Conservation (phyloP, 2,329 filamentous ascomycete species). For the Neopestalotiopsis clavispora region DNA sequence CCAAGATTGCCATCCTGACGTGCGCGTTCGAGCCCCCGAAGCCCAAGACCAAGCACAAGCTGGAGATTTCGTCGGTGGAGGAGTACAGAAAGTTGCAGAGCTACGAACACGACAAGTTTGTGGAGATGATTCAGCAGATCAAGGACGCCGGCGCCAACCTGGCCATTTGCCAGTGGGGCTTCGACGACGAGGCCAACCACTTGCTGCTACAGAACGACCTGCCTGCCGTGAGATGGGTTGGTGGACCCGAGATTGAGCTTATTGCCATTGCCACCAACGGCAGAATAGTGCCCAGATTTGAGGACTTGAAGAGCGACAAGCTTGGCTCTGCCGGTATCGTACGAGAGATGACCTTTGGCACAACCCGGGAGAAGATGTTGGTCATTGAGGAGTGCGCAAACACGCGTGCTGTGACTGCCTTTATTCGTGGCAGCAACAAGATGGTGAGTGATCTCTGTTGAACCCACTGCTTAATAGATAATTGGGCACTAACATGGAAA, state of each 20-base stretch:
- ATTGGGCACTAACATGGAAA: slow-evolving; percentile 21
- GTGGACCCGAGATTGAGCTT: slow-evolving; percentile 95
- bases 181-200: slow-evolving; percentile 99
- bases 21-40: slow-evolving; percentile 99
- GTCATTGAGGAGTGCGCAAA: slow-evolving; percentile 99
- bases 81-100: slow-evolving; percentile 98
- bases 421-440: slow-evolving; percentile 98
- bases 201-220: slow-evolving; percentile 94
- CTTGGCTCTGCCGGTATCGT: slow-evolving; percentile 89
- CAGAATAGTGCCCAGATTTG: slow-evolving; percentile 95
- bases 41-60: slow-evolving; percentile 99
- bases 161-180: slow-evolving; percentile 99
- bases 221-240: slow-evolving; percentile 96
- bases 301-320: slow-evolving; percentile 90
- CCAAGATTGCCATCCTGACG: slow-evolving; percentile 96
- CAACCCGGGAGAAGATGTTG: slow-evolving; percentile 98
- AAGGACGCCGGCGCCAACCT: slow-evolving; percentile 97
- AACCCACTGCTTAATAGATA: not conserved
- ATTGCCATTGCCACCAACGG: slow-evolving; percentile 99
- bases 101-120: slow-evolving; percentile 95
- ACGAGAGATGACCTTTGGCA: slow-evolving; percentile 94
- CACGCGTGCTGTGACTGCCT: slow-evolving; percentile 93
- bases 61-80: slow-evolving; percentile 95
- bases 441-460: slow-evolving; percentile 70
- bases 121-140: slow-evolving; percentile 98